phyloP scores from a whole-genome alignment of 2,329 filamentous ascomycete species.

The Microdochium paspali region DNA sequence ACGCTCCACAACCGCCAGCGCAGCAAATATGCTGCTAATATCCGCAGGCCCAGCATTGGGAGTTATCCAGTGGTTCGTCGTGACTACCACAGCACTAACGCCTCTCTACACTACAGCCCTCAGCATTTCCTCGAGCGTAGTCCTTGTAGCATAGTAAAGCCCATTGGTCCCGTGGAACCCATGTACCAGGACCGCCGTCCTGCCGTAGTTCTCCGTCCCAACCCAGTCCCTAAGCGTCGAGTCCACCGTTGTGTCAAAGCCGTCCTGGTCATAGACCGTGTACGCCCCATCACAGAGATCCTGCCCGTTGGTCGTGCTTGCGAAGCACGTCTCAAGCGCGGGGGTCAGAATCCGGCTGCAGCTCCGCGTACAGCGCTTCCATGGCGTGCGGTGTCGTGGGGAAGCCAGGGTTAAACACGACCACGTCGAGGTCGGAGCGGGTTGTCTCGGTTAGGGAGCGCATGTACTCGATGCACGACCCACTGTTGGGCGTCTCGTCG shows the following conservation, averaged over 20 bases:
- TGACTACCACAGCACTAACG: slow-evolving; percentile 1
- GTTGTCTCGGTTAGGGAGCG: neutral
- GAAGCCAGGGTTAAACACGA: slow-evolving; percentile 3
- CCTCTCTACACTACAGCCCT: neutral
- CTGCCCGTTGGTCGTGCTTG: neutral
- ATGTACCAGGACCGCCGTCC: slow-evolving; percentile 3
- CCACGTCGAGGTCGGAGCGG: neutral
- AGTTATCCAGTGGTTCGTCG: slow-evolving; percentile 2
- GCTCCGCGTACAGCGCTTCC: neutral
- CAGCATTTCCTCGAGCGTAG: neutral
- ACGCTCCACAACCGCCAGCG: neutral
- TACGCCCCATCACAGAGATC: slow-evolving; percentile 2
- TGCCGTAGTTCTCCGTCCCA: neutral
- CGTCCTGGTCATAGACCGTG: slow-evolving; percentile 2
- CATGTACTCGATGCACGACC: slow-evolving; percentile 2
- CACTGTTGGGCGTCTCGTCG: slow-evolving; percentile 2
- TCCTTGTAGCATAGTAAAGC: neutral
- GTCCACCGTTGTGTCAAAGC: slow-evolving; percentile 2
- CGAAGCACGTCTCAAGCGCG: slow-evolving; percentile 4
- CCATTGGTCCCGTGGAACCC: slow-evolving; percentile 3
- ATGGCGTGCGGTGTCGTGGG: neutral
- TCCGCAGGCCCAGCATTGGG: slow-evolving; percentile 2
- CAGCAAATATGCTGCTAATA: neutral
- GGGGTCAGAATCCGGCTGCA: neutral
- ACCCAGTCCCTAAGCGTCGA: slow-evolving; percentile 1